Evolutionary conservation across 169 alveolate species (phyloP).

Genomic region (Plasmodium inui): DNA sequence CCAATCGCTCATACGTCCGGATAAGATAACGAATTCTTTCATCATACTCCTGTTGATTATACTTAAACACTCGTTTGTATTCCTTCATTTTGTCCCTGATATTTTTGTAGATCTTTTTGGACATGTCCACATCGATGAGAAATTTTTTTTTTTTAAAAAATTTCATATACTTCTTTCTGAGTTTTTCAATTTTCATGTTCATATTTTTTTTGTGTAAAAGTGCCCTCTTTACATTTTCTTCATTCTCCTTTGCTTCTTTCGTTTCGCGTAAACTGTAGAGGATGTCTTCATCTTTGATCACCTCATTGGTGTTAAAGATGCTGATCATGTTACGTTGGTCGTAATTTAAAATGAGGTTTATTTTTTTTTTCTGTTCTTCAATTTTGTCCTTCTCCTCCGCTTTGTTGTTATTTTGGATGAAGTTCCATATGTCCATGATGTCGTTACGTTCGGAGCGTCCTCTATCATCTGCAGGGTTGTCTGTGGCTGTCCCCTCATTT

Average conservation of each 20-base stretch:
- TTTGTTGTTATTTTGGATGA: conserved; percentile 37
- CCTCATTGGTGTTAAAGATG: conserved; percentile 15
- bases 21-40: conserved; percentile 20
- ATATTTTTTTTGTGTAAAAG: conserved; percentile 44
- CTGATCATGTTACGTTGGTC: conserved; percentile 34
- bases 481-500: background rate
- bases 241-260: conserved; percentile 38
- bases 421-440: conserved; percentile 51
- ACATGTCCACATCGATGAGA: conserved; percentile 18
- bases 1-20: conserved; percentile 8
- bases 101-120: conserved; percentile 9
- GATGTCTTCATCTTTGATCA: conserved; percentile 35
- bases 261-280: conserved; percentile 52
- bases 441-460: background rate
- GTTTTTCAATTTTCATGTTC: conserved; percentile 30
- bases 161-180: conserved; percentile 25
- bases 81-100: conserved; percentile 6
- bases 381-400: conserved; percentile 20
- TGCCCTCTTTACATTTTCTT: conserved; percentile 44
- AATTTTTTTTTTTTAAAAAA: conserved; percentile 44
- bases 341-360: conserved; percentile 23
- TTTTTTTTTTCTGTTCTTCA: conserved; percentile 46
- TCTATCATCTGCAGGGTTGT: background rate
- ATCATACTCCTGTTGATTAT: conserved; percentile 38
- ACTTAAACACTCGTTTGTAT: conserved; percentile 7